Base-by-base conservation (phyloP, 2,329 filamentous ascomycete species). In the Botrytis paeoniae region DNA sequence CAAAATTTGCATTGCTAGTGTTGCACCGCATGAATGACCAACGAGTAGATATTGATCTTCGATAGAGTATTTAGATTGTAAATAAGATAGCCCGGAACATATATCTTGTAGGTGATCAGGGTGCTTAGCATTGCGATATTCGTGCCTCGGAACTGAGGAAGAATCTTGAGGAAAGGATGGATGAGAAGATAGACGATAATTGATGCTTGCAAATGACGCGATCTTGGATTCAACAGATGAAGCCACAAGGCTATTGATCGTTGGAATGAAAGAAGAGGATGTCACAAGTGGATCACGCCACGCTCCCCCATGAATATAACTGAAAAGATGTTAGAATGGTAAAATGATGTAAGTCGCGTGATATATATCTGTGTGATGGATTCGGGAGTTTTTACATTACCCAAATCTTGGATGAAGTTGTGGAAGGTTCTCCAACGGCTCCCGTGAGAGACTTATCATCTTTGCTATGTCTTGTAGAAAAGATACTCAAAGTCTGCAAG, bases 11-110 rank as follows among this genome's bases (percentile, higher is more conserved):
- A 89, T 85, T 0, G 88, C 86, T 59, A 94, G 81, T 7, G 88
- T 90, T 3, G 86, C 90, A 64, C 90, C 90, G 73, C 88, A 89
- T 25, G 86, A 89, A 80, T 92, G 90, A 0, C 90, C 90, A 1
- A 86, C 81, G 6, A 91, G 84, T 3, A 92, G 79, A 80, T 89
- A 91, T 45, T 79, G 78, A 69, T 76, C 77, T 48, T 79, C 81
- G 73, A 86, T 84, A 12, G 80, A 80, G 77, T 87, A 86, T 25
- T 83, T 80, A 14, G 80, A 77, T 76, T 85, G 83, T 45, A 92
- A 82, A 73, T 84, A 86, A 0, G 81, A 77, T 9, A 92, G 80
- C 0, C 84, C 90, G 2, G 81, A 71, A 0, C 85, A 81, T 32
- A 91, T 84, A 78, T 92, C 90, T 59, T 82, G 79, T 41, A 91